These are phyloP conservation scores for Blastocystis sp. DNA, from an alignment of 352 stramenopile species.

Conservation along the genomic window DNA sequence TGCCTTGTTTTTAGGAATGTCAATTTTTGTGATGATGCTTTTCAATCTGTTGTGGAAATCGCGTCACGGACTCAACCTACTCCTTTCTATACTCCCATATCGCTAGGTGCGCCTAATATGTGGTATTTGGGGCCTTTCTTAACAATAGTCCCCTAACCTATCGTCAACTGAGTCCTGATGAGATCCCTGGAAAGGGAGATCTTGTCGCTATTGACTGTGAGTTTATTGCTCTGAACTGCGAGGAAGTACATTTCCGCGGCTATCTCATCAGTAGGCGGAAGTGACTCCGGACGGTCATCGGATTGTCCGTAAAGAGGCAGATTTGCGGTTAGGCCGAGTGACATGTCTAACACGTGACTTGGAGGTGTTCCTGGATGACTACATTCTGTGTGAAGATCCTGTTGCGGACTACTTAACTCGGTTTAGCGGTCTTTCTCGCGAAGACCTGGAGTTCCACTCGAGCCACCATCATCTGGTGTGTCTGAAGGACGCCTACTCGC, in stretches of 20 bases:
- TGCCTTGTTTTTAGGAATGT: background rate
- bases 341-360: constrained; percentile 73
- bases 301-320: constrained; percentile 72
- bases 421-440: constrained; percentile 76
- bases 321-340: constrained; percentile 76
- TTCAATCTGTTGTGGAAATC: too few species aligned
- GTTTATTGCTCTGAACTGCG: constrained; percentile 68
- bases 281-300: constrained; percentile 70
- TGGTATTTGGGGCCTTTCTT: background rate
- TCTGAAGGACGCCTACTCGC: constrained; percentile 76
- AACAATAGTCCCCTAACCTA: background rate
- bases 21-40: too few species aligned
- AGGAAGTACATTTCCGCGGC: constrained; percentile 37
- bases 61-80: background rate
- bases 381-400: constrained; percentile 76
- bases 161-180: background rate
- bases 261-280: background rate
- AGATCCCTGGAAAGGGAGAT: constrained; percentile 70
- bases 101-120: background rate
- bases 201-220: constrained; percentile 80
- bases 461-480: constrained; percentile 76
- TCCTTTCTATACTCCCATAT: constrained; percentile 32
- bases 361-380: constrained; percentile 77
- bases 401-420: constrained; percentile 81
- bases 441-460: constrained; percentile 74